Percentiles rank a stretch among this genome's conserved stretches.
phyloP scores from a whole-genome alignment of 805 yeast genomes.

The Lipomyces yamadae region DNA sequence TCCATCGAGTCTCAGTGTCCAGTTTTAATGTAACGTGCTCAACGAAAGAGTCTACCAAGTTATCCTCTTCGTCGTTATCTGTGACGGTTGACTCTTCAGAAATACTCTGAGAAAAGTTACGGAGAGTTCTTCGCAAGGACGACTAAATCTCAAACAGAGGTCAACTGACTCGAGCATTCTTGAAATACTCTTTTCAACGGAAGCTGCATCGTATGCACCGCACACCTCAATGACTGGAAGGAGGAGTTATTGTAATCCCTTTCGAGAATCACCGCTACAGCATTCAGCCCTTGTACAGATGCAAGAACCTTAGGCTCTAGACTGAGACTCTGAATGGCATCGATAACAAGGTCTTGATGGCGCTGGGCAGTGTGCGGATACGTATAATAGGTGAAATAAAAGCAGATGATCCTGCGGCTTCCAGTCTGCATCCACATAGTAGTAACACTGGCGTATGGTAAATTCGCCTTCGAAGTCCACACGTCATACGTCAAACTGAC shows the following conservation, averaged over 20 bases:
- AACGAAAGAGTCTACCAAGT: constrained; percentile 2
- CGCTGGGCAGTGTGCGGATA: constrained; percentile 1
- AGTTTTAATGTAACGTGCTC: constrained; percentile 1
- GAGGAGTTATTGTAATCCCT: constrained; percentile 1
- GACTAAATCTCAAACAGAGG: not conserved
- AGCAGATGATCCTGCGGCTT: not conserved
- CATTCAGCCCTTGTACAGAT: not conserved
- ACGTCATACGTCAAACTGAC: not conserved
- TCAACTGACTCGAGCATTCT: constrained; percentile 5
- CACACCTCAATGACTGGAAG: constrained; percentile 2
- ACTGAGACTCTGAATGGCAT: constrained; percentile 2
- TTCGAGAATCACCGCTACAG: not conserved
- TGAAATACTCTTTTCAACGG: constrained; percentile 1
- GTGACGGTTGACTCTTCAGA: not conserved
- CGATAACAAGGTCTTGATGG: constrained; percentile 2
- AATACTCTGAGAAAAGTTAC: not conserved
- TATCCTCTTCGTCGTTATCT: constrained; percentile 5
- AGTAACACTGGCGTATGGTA: constrained; percentile 2
- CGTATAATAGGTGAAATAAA: not conserved
- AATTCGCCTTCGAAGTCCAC: constrained; percentile 8
- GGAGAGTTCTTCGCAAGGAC: constrained; percentile 2
- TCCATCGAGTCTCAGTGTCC: constrained; percentile 7
- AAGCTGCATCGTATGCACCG: constrained; percentile 3
- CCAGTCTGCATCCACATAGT: not conserved
- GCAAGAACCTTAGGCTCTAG: not conserved